Base-by-base conservation (phyloP, 1,284 basidiomycete genomes). In the Cystobasidium slooffiae region DNA sequence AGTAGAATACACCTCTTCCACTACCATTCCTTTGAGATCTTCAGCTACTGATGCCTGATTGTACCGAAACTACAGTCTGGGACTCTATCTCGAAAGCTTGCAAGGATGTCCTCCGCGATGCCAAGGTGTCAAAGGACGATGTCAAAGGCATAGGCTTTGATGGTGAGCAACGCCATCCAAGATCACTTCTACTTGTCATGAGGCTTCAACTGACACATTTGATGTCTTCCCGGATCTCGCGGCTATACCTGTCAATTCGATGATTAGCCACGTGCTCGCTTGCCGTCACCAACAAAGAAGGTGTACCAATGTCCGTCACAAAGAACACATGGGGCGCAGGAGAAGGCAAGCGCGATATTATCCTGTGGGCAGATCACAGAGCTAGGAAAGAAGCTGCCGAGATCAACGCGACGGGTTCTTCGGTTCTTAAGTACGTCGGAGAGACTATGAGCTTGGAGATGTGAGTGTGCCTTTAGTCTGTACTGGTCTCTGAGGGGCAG, bases 131-230 rank as follows among this genome's bases (percentile, higher is more conserved):
- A 31, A 87, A 90, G 14, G 82, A 84, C 3, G 83, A 85, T 5
- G 89, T 99, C 77, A 93, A 92, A 80, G 96, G 96, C 0, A 82
- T 99, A 72, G 94, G 95, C 10, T 97, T 98, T 82, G 96, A 98
- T 82, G 96, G 94, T 66, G 97, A 94, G 0, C 20, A 51, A 20
- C 47, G 47, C 20, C 83, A 94, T 92, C 0, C 85, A 24, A 18
- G 3, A 56, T 18, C n/a, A 3, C 3, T 37, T 1, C 3, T 14
- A 31, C 24, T n/a, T 56, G 3, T 56, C 24, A 37, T 56, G 3
- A n/a, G 3, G 47, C 20, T 16, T 31, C 31, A 31, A 31, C 31
- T 31, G 31, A 31, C 31, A 31, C 31, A 31, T 5, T 31, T 31
- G 31, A 31, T 31, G 5, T 31, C 31, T 31, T 31, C 31, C 31